Conservation (phyloP, 2,329 filamentous ascomycete genomes). For the Thelonectria rubi region DNA sequence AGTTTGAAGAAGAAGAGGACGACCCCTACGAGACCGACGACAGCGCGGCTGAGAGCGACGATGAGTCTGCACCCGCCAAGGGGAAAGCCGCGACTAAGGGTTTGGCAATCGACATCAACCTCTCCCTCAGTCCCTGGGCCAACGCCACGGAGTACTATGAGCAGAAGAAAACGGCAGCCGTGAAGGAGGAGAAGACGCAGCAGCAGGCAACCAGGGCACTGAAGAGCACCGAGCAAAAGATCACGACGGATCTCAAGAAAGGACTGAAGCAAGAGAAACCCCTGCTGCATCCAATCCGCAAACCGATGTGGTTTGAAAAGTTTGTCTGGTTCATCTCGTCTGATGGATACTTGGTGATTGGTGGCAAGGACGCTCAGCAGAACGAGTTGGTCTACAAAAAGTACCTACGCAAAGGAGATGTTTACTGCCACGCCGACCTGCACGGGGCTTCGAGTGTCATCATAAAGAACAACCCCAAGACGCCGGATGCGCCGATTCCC, state of each 20-base stretch:
- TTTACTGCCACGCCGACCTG: slow-evolving; percentile 91
- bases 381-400: slow-evolving; percentile 91
- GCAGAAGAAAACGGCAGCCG: slow-evolving; percentile 82
- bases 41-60: slow-evolving; percentile 55
- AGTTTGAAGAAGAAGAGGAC: slow-evolving; percentile 67
- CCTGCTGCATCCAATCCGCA: slow-evolving; percentile 81
- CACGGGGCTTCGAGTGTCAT: slow-evolving; percentile 85
- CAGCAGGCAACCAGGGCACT: slow-evolving; percentile 84
- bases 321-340: slow-evolving; percentile 96
- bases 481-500: slow-evolving; percentile 85
- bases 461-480: slow-evolving; percentile 85
- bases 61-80: slow-evolving; percentile 47
- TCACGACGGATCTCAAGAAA: slow-evolving; percentile 84
- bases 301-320: slow-evolving; percentile 95
- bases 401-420: slow-evolving; percentile 86
- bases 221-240: slow-evolving; percentile 90
- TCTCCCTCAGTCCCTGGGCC: slow-evolving; percentile 82
- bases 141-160: slow-evolving; percentile 95
- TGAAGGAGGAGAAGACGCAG: slow-evolving; percentile 87
- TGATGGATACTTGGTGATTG: slow-evolving; percentile 92
- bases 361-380: slow-evolving; percentile 87
- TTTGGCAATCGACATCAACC: slow-evolving; percentile 84
- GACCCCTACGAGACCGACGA: slow-evolving; percentile 74
- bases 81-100: slow-evolving; percentile 58
- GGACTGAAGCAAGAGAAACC: slow-evolving; percentile 92